phyloP scores from a whole-genome alignment of 768 basidiomycete species.

The Hygrocybe punicea region DNA sequence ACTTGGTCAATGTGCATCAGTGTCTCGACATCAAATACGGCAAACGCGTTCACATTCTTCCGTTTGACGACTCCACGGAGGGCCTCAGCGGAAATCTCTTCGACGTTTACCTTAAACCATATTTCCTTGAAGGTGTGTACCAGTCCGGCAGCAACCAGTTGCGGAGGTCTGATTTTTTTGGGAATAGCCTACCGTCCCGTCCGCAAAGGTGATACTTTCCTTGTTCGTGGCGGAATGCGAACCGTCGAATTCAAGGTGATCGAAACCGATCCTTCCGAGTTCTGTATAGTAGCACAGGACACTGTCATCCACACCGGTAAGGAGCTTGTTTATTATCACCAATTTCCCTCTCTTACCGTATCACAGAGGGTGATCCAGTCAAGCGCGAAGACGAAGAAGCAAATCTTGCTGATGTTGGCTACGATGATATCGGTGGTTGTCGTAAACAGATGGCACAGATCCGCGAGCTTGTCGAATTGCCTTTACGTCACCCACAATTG shows the following conservation, averaged over 20 bases:
- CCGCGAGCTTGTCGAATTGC: slow-evolving; percentile 97
- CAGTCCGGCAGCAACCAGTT: neutral
- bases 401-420: slow-evolving; percentile 94
- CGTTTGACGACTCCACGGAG: slow-evolving; percentile 98
- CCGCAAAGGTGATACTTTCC: slow-evolving; percentile 98
- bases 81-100: slow-evolving; percentile 98
- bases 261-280: slow-evolving; percentile 96
- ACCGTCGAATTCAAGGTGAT: slow-evolving; percentile 99
- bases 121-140: slow-evolving; percentile 86
- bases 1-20: slow-evolving; percentile 92
- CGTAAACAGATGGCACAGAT: slow-evolving; percentile 99
- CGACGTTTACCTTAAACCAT: slow-evolving; percentile 97
- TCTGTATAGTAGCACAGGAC: slow-evolving; percentile 98
- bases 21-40: slow-evolving; percentile 99
- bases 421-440: slow-evolving; percentile 99
- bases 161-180: slow-evolving; percentile 8
- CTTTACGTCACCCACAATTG: slow-evolving; percentile 95
- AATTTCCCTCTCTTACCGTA: slow-evolving; percentile 13
- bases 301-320: slow-evolving; percentile 91
- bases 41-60: slow-evolving; percentile 93
- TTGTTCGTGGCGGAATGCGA: slow-evolving; percentile 96
- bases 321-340: slow-evolving; percentile 10
- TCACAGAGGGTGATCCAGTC: slow-evolving; percentile 91
- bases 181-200: slow-evolving; percentile 82
- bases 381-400: slow-evolving; percentile 99